These are phyloP conservation scores for Lentinula novae-zelandiae DNA, from an alignment of 1,284 basidiomycete genomes.

Conservation along the genomic window DNA sequence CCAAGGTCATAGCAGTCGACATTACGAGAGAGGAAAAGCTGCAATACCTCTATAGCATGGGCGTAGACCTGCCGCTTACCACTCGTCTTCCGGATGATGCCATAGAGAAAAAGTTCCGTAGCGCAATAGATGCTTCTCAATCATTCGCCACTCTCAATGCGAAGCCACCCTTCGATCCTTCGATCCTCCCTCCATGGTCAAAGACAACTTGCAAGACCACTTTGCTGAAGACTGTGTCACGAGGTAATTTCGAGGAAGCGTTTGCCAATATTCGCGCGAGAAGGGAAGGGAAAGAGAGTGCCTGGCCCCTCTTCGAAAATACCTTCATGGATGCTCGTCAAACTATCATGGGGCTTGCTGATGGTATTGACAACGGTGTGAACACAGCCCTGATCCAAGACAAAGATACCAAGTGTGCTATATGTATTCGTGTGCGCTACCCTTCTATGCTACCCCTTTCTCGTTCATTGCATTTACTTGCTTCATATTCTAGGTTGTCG, in stretches of 20 bases:
- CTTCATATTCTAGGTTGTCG: not conserved
- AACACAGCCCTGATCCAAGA: slow-evolving; percentile 10
- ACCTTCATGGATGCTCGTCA: slow-evolving; percentile 15
- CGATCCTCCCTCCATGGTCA: slow-evolving; percentile 7
- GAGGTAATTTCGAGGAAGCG: slow-evolving; percentile 6
- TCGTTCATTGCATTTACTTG: not conserved
- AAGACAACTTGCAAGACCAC: not conserved
- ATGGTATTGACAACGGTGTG: slow-evolving; percentile 5
- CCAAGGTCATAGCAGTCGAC: slow-evolving; percentile 5
- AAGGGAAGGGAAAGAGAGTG: not conserved
- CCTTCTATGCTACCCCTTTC: not conserved
- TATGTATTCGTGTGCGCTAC: slow-evolving; percentile 13
- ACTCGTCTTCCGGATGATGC: slow-evolving; percentile 10
- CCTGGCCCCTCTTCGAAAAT: slow-evolving; percentile 8
- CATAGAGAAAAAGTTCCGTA: slow-evolving; percentile 8
- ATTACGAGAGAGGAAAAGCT: slow-evolving; percentile 7
- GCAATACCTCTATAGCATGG: slow-evolving; percentile 6
- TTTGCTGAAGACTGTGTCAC: not conserved
- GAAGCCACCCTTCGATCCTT: slow-evolving; percentile 6
- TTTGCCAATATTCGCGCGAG: not conserved
- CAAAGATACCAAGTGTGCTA: slow-evolving; percentile 7
- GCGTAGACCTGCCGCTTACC: slow-evolving; percentile 5
- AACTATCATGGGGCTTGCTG: slow-evolving; percentile 11
- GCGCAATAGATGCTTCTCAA: slow-evolving; percentile 11
- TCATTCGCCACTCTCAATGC: slow-evolving; percentile 2